Conservation (phyloP, 2,329 filamentous ascomycete species). For the Rhexocercosporidium sp. region DNA sequence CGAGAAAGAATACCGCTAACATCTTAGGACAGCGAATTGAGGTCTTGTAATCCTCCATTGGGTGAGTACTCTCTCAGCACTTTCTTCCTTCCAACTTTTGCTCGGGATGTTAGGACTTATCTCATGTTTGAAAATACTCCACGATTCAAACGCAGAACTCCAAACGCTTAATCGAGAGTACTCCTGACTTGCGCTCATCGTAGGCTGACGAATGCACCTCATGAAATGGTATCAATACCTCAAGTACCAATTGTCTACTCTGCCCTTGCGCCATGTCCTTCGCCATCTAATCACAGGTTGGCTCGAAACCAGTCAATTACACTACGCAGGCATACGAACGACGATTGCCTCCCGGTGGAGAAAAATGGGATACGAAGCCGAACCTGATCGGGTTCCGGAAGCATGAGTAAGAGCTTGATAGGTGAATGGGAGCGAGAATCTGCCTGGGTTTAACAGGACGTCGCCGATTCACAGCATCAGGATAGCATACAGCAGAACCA, state of each 20-base stretch:
- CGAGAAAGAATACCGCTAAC: not conserved
- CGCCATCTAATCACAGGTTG: not conserved
- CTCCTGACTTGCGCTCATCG: not conserved
- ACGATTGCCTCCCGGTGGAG: not conserved
- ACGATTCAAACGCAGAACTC: not conserved
- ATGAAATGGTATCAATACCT: not conserved
- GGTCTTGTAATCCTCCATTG: not conserved
- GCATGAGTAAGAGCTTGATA: not conserved
- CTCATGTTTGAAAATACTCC: not conserved
- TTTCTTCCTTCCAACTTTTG: not conserved
- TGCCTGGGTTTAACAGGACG: not conserved
- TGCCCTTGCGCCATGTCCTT: not conserved
- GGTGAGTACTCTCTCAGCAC: not conserved
- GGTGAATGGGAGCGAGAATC: too few relatives aligned
- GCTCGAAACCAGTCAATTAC: not conserved
- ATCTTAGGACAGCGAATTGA: not conserved
- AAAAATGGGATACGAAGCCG: not conserved
- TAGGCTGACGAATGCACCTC: constrained; percentile 4
- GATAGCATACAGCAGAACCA: not conserved
- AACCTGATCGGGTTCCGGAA: not conserved
- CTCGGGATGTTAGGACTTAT: not conserved
- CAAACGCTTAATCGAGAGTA: not conserved
- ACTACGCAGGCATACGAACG: not conserved
- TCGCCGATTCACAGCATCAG: not conserved
- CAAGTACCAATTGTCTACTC: not conserved